These are phyloP conservation scores for Parsonsia alboflavescens DNA, from an alignment of 257 asterid species.

Conservation along the genomic window DNA sequence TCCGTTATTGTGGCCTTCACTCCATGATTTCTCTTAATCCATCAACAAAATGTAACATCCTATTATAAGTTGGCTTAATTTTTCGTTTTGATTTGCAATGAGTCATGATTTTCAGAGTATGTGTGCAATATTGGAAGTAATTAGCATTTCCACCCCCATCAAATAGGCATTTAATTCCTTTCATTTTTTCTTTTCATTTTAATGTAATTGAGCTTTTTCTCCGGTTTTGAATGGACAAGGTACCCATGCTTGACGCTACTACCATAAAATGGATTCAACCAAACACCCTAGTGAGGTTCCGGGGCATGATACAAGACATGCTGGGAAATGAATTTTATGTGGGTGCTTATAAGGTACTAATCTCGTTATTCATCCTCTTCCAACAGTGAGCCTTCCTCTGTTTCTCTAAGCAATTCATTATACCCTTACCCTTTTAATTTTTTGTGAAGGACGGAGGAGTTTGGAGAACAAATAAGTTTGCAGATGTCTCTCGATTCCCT, in stretches of 20 bases:
- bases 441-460: conserved; percentile 53
- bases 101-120: background rate
- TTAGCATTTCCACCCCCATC: background rate
- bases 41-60: background rate
- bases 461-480: conserved; percentile 84
- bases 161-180: background rate
- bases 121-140: background rate
- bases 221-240: conserved; percentile 38
- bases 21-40: background rate
- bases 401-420: background rate
- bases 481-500: conserved; percentile 56
- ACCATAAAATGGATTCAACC: conserved; percentile 57
- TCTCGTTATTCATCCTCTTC: background rate
- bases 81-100: background rate
- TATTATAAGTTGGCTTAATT: background rate
- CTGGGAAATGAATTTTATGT: conserved; percentile 74
- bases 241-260: conserved; percentile 60
- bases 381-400: background rate
- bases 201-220: conserved; percentile 10
- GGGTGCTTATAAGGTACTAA: conserved; percentile 82
- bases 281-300: conserved; percentile 72
- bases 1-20: background rate
- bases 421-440: background rate
- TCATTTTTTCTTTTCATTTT: background rate
- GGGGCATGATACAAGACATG: conserved; percentile 97